Evolutionary conservation across 2,329 filamentous ascomycete species (phyloP), one percentile per base, ranked within the genome.

Genomic region (Aspergillus sp.): DNA sequence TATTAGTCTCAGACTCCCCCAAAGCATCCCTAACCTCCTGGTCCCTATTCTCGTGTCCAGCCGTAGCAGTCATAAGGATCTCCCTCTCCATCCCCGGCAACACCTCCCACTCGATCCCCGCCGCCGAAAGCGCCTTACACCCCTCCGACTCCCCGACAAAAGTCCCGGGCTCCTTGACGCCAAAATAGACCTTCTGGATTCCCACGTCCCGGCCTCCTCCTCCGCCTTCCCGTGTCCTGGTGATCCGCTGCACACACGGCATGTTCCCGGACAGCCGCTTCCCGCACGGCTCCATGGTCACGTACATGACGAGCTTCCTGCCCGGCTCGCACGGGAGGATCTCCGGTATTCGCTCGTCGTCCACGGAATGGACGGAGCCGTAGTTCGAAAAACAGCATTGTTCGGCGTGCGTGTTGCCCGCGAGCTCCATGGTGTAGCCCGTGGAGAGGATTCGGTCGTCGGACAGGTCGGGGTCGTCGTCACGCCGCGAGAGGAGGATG

Each of bases 321-420:
- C 45, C 49, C 0, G 50, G 38, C 15, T 57, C 52, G 1, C 41
- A 36, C 12, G 57, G 57, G 4, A 60, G 41, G 79, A 71, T 57
- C 8, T 48, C 41, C 1, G 42, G 42, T 4, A 63, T 46, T 8
- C 47, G 35, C 3, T 63, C 61, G 4, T 63, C 58, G 4, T 50
- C 29, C 8, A 60, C 45, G 4, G 40, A 41, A 30, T 64, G 53
- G 0, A 45, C 46, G 6, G 53, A 48, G 2, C 60, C 61, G 29
- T 59, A 63, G 43, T 98, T 96, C 30, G 79, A 61, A 35, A 98
- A 72, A 52, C 86, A 93, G 58, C 82, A 89, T 63, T 98, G 86
- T 56, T 98, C 91, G 3, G 91, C 91, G 53, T 98, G 91, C 0
- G 91, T 96, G 63, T 98, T 98, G 26, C 89, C 91, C 0, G 78